Conservation (phyloP, 495 filamentous ascomycete genomes). For the Hypoxylon lienhwacheense region DNA sequence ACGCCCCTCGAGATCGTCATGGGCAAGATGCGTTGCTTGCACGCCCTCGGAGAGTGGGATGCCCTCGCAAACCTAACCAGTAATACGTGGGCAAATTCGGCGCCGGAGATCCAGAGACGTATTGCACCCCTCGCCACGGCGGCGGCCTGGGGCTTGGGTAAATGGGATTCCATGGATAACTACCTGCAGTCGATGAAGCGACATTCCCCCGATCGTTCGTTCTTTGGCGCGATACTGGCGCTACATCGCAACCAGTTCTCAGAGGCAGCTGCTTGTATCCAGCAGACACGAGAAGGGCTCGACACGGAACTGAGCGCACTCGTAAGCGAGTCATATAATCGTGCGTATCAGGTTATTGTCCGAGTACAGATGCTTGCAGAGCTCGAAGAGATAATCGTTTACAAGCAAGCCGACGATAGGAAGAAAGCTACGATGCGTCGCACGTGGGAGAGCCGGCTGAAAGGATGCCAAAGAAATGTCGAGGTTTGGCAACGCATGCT, state of each 20-base stretch:
- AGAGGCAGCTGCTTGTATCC: slow-evolving; percentile 80
- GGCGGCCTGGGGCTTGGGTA: slow-evolving; percentile 94
- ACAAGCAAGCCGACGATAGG: slow-evolving; percentile 87
- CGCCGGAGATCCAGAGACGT: slow-evolving; percentile 75
- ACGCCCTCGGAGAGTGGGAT: slow-evolving; percentile 97
- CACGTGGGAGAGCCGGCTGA: slow-evolving; percentile 93
- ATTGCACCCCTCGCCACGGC: slow-evolving; percentile 94
- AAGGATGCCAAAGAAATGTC: slow-evolving; percentile 94
- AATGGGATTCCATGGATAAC: slow-evolving; percentile 97
- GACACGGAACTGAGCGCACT: slow-evolving; percentile 94
- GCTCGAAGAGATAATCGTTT: slow-evolving; percentile 94
- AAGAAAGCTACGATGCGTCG: slow-evolving; percentile 87
- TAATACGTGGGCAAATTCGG: slow-evolving; percentile 88
- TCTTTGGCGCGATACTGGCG: slow-evolving; percentile 93
- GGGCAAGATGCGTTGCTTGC: slow-evolving; percentile 99
- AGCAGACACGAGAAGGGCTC: slow-evolving; percentile 87
- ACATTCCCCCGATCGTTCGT: slow-evolving; percentile 87
- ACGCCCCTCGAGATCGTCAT: slow-evolving; percentile 88
- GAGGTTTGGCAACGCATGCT: slow-evolving; percentile 99
- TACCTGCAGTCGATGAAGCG: slow-evolving; percentile 94
- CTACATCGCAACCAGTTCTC: slow-evolving; percentile 94
- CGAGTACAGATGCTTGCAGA: slow-evolving; percentile 98
- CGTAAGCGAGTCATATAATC: slow-evolving; percentile 93
- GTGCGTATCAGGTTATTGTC: slow-evolving; percentile 93
- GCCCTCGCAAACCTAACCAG: slow-evolving; percentile 82